These are phyloP conservation scores for Rhododendron ferrugineum DNA, from an alignment of 148 eudicot species.

Conservation along the genomic window DNA sequence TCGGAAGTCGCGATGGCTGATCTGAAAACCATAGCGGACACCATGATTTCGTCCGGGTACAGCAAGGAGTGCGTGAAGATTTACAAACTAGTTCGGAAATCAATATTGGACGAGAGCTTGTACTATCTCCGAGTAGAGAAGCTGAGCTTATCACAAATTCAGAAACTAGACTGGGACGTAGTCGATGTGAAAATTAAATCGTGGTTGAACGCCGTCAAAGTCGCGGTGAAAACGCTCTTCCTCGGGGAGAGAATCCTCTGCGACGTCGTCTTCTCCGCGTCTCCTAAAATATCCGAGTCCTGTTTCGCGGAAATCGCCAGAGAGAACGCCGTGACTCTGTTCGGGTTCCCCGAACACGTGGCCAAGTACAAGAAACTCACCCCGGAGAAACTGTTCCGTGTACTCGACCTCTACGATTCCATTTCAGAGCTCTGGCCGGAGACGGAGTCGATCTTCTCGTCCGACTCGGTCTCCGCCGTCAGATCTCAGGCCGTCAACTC, in stretches of 20 bases:
- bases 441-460: slow-evolving; percentile 37
- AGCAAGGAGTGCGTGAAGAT: slow-evolving; percentile 60
- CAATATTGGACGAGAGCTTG: slow-evolving; percentile 39
- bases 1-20: slow-evolving; percentile 30
- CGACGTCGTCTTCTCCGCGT: slow-evolving; percentile 55
- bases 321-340: slow-evolving; percentile 39
- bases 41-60: slow-evolving; percentile 67
- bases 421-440: slow-evolving; percentile 35
- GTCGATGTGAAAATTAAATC: slow-evolving; percentile 42
- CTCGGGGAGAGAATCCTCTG: slow-evolving; percentile 53
- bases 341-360: slow-evolving; percentile 48
- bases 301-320: slow-evolving; percentile 57
- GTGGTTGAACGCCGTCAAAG: slow-evolving; percentile 42
- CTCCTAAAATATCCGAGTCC: slow-evolving; percentile 36
- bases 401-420: slow-evolving; percentile 39
- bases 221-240: slow-evolving; percentile 45
- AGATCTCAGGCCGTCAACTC: slow-evolving; percentile 26
- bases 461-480: slow-evolving; percentile 21
- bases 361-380: slow-evolving; percentile 56
- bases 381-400: slow-evolving; percentile 39
- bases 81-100: slow-evolving; percentile 45
- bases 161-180: slow-evolving; percentile 56
- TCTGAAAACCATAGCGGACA: slow-evolving; percentile 54
- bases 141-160: slow-evolving; percentile 21
- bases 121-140: slow-evolving; percentile 41